Evolutionary conservation across 2,329 filamentous ascomycete species (phyloP).

Genomic region (Cladosporium sp.): DNA sequence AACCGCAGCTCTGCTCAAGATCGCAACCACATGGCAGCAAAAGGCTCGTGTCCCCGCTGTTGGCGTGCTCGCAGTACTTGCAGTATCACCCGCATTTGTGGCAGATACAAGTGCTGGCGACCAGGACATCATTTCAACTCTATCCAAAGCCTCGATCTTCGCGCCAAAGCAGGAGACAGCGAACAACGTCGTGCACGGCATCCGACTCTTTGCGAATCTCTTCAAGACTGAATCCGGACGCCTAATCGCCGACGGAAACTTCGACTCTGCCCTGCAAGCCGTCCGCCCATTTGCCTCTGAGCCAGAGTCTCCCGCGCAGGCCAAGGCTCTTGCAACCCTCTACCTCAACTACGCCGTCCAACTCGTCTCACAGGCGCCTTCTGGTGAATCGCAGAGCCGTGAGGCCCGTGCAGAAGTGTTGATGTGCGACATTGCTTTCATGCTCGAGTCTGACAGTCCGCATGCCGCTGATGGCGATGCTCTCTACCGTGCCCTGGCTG

Average conservation of each 20-base stretch:
- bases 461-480: constrained; percentile 72
- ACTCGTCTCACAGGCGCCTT: constrained; percentile 41
- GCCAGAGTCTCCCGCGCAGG: constrained; percentile 57
- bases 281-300: constrained; percentile 59
- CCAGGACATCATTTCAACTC: constrained; percentile 54
- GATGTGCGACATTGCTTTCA: constrained; percentile 28
- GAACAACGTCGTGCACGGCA: constrained; percentile 83
- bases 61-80: constrained; percentile 80
- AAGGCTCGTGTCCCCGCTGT: constrained; percentile 76
- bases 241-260: constrained; percentile 48
- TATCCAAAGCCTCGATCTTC: constrained; percentile 57
- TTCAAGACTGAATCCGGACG: constrained; percentile 73
- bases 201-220: constrained; percentile 76
- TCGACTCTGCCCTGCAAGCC: constrained; percentile 58
- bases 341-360: constrained; percentile 82
- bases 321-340: constrained; percentile 74
- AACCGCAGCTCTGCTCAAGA: constrained; percentile 56
- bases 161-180: constrained; percentile 53
- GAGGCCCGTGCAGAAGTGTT: constrained; percentile 29
- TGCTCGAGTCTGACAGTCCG: constrained; percentile 30
- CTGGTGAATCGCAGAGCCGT: constrained; percentile 24
- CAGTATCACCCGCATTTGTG: constrained; percentile 62
- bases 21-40: constrained; percentile 75
- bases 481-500: constrained; percentile 75
- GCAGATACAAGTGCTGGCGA: constrained; percentile 49